Percentiles rank a stretch among this genome's conserved stretches.
Evolutionary conservation across 2,329 filamentous ascomycete genomes (phyloP).

Genomic region (Monosporascus sp.): DNA sequence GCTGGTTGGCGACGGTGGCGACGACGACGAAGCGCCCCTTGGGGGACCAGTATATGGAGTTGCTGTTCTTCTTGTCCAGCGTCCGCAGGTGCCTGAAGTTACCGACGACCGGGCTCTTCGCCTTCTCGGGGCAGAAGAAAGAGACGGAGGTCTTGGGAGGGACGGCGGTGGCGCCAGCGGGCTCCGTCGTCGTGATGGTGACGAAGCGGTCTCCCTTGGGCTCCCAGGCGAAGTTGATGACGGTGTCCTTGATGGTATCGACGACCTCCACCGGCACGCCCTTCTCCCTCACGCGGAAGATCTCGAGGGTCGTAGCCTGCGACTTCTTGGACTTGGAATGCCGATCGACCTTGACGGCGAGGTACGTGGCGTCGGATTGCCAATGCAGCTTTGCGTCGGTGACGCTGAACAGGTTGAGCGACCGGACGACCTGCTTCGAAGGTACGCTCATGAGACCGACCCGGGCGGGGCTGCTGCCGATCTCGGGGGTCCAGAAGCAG

Average conservation of each 20-base stretch:
- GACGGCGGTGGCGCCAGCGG: slow-evolving; percentile 70
- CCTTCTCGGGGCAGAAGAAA: slow-evolving; percentile 96
- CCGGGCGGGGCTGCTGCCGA: slow-evolving; percentile 95
- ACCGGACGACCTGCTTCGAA: slow-evolving; percentile 88
- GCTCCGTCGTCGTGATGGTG: slow-evolving; percentile 90
- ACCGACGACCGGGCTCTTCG: slow-evolving; percentile 72
- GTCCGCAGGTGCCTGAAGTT: slow-evolving; percentile 97
- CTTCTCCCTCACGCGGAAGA: slow-evolving; percentile 96
- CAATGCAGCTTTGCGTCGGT: slow-evolving; percentile 97
- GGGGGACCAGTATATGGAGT: slow-evolving; percentile 98
- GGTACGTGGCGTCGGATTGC: slow-evolving; percentile 90
- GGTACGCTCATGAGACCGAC: slow-evolving; percentile 95
- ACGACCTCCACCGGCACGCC: slow-evolving; percentile 97
- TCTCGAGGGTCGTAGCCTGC: slow-evolving; percentile 92
- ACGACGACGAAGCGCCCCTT: slow-evolving; percentile 92
- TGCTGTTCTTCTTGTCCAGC: slow-evolving; percentile 98
- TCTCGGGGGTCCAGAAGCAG: slow-evolving; percentile 98
- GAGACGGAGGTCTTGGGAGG: slow-evolving; percentile 89
- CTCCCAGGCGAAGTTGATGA: slow-evolving; percentile 99
- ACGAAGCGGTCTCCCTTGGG: slow-evolving; percentile 97
- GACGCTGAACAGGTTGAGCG: slow-evolving; percentile 96
- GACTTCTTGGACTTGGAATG: slow-evolving; percentile 99
- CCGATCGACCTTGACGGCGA: slow-evolving; percentile 97
- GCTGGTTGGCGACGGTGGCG: slow-evolving; percentile 85
- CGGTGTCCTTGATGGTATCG: slow-evolving; percentile 94